These are phyloP conservation scores for Mycena vulgaris DNA, from an alignment of 768 basidiomycete genomes.

Conservation along the genomic window DNA sequence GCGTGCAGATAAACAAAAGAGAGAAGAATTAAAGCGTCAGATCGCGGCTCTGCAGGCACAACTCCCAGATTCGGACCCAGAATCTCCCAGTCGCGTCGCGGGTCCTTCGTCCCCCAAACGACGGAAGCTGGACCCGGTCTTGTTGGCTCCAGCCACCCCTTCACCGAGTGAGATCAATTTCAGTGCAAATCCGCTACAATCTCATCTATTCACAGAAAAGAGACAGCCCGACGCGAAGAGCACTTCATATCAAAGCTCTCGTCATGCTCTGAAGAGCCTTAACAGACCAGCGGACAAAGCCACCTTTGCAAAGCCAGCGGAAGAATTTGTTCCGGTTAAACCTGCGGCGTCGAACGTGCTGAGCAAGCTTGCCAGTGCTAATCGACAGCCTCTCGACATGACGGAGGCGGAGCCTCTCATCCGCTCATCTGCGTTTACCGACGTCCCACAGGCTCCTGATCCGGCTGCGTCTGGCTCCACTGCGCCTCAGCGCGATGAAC, in stretches of 20 bases:
- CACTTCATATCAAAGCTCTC: conserved; percentile 21
- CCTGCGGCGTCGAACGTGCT: conserved; percentile 60
- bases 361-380: conserved; percentile 31
- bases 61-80: conserved; percentile 40
- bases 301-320: not conserved
- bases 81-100: conserved; percentile 20
- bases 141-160: conserved; percentile 70
- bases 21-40: conserved; percentile 56
- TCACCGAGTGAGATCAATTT: conserved; percentile 70
- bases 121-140: conserved; percentile 46
- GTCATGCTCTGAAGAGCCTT: conserved; percentile 22
- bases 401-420: conserved; percentile 29
- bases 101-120: conserved; percentile 55
- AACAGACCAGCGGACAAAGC: conserved; percentile 15
- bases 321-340: conserved; percentile 38
- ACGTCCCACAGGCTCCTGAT: conserved; percentile 47
- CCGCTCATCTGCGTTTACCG: conserved; percentile 54
- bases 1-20: conserved; percentile 48
- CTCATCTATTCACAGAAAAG: conserved; percentile 30
- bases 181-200: conserved; percentile 52
- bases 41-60: conserved; percentile 62
- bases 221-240: conserved; percentile 27
- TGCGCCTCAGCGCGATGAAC: conserved; percentile 66
- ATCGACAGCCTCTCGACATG: conserved; percentile 16
- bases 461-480: conserved; percentile 13